Evolutionary conservation across 2,329 filamentous ascomycete species (phyloP).

Genomic region (Cercospora sesami): DNA sequence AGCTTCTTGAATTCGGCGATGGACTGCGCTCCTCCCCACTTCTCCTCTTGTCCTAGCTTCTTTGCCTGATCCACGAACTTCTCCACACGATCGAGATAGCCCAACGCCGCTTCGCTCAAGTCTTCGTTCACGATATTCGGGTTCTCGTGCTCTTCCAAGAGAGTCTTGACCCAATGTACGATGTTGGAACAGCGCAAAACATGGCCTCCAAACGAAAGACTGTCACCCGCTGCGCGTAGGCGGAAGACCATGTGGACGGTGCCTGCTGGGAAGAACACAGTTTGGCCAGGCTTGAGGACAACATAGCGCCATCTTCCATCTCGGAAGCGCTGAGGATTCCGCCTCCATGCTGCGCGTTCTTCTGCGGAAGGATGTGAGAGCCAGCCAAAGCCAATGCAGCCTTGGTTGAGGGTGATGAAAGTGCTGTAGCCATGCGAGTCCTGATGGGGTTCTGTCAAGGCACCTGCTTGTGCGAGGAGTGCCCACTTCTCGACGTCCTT

Average conservation of each 20-base stretch:
- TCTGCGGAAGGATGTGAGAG: constrained; percentile 31
- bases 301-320: constrained; percentile 37
- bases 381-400: constrained; percentile 38
- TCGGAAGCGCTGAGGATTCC: constrained; percentile 23
- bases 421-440: constrained; percentile 40
- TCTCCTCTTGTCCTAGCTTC: constrained; percentile 29
- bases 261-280: constrained; percentile 38
- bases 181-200: constrained; percentile 39
- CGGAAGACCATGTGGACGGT: constrained; percentile 41
- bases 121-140: constrained; percentile 50
- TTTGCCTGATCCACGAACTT: constrained; percentile 34
- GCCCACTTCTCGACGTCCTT: constrained; percentile 41
- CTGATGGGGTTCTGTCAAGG: constrained; percentile 39
- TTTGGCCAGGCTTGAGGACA: constrained; percentile 35
- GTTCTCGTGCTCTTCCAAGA: constrained; percentile 47
- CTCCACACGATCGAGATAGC: constrained; percentile 36
- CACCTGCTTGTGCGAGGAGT: constrained; percentile 38
- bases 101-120: constrained; percentile 41
- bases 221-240: constrained; percentile 33
- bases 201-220: constrained; percentile 39
- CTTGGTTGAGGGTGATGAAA: constrained; percentile 39
- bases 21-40: constrained; percentile 34
- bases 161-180: constrained; percentile 47
- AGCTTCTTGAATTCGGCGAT: constrained; percentile 35
- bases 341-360: constrained; percentile 33